Conservation (phyloP, 2,329 filamentous ascomycete species). For the Xylariaceae sp. region DNA sequence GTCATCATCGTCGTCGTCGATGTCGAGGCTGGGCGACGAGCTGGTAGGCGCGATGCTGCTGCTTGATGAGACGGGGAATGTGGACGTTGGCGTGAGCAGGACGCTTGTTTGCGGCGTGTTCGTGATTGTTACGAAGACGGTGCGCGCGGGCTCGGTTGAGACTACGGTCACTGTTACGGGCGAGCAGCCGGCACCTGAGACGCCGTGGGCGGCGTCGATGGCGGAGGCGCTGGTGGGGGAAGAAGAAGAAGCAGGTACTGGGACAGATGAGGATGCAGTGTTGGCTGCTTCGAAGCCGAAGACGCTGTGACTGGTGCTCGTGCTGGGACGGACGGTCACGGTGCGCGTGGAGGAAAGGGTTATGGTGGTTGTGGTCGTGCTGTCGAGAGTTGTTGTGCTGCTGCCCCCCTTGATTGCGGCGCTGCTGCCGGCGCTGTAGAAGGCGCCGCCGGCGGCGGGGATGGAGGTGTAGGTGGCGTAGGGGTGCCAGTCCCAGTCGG, state of each 20-base stretch:
- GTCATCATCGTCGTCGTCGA: constrained; percentile 4
- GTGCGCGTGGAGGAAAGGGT: constrained; percentile 32
- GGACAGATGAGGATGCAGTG: constrained; percentile 8
- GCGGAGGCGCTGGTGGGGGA: neutral
- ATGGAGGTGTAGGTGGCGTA: too few species aligned
- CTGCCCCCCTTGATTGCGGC: constrained; percentile 14
- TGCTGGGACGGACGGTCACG: constrained; percentile 24
- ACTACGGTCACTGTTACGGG: constrained; percentile 29
- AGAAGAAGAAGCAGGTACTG: constrained; percentile 6
- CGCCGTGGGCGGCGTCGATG: too few species aligned
- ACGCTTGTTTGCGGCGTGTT: constrained; percentile 11
- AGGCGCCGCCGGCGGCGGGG: too few species aligned
- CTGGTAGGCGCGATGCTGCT: neutral
- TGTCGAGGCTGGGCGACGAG: constrained; percentile 4
- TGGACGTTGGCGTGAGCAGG: constrained; percentile 7
- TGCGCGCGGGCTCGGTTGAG: constrained; percentile 28
- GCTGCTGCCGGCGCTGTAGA: neutral
- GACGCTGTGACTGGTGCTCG: neutral
- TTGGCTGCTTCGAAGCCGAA: too few species aligned
- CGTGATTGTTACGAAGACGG: constrained; percentile 30
- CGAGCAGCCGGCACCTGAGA: neutral
- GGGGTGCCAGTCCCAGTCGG: neutral
- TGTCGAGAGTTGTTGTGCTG: constrained; percentile 12
- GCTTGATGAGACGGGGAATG: neutral
- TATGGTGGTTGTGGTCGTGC: constrained; percentile 30